These are phyloP conservation scores for Conringia planisiliqua DNA, from an alignment of 345 rosid genomes.

Conservation along the genomic window DNA sequence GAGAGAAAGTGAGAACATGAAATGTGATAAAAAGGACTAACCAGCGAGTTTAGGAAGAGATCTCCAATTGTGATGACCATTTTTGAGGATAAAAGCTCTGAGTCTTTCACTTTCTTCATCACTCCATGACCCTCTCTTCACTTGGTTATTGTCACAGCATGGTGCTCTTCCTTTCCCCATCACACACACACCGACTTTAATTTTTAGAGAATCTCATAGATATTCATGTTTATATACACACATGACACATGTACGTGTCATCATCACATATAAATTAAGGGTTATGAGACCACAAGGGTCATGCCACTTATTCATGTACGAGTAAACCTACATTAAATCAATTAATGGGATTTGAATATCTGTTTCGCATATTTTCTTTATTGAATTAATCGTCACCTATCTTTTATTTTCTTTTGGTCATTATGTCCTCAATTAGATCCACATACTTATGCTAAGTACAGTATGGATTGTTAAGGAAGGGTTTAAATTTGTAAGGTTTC, in stretches of 20 bases:
- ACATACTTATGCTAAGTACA: neutral
- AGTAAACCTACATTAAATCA: neutral
- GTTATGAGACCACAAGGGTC: slow-evolving; percentile 24
- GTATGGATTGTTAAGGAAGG: neutral
- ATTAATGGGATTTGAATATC: neutral
- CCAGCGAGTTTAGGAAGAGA: slow-evolving; percentile 34
- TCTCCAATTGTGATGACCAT: slow-evolving; percentile 31
- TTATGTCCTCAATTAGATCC: neutral
- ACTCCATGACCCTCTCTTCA: slow-evolving; percentile 32
- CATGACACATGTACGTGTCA: slow-evolving; percentile 15
- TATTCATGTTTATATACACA: neutral
- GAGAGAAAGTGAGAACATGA: slow-evolving; percentile 1
- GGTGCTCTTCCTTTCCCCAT: slow-evolving; percentile 27
- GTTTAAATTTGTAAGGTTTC: neutral
- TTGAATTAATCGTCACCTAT: neutral
- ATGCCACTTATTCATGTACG: slow-evolving; percentile 22
- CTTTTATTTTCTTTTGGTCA: neutral
- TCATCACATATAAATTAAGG: neutral
- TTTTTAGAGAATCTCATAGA: slow-evolving; percentile 8
- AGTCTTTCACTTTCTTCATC: slow-evolving; percentile 30
- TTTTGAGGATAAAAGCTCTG: slow-evolving; percentile 4
- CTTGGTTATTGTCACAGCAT: slow-evolving; percentile 29
- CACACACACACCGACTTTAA: neutral
- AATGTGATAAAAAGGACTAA: neutral
- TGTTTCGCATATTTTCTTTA: neutral